These are phyloP conservation scores for Amylocarpus encephaloides DNA, from an alignment of 2,329 filamentous ascomycete species.

Conservation along the genomic window DNA sequence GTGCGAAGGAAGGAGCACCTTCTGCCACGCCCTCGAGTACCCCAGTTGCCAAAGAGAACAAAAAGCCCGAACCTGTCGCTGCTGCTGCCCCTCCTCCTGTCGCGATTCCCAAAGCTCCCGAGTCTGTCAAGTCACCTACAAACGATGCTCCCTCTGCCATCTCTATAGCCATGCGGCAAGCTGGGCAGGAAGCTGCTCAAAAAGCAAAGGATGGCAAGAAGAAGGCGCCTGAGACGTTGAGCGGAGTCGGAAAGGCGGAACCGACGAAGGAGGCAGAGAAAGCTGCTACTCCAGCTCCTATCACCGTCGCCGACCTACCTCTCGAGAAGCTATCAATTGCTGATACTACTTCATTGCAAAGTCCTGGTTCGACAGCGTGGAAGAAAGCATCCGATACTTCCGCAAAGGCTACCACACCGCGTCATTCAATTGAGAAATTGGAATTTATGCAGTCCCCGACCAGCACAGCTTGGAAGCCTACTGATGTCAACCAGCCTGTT, in stretches of 20 bases:
- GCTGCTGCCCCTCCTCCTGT: slow-evolving; percentile 9
- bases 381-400: slow-evolving; percentile 1
- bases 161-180: slow-evolving; percentile 43
- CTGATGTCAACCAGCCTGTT: slow-evolving; percentile 15
- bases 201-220: slow-evolving; percentile 56
- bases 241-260: slow-evolving; percentile 13
- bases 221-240: slow-evolving; percentile 17
- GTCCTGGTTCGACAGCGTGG: slow-evolving; percentile 28
- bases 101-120: slow-evolving; percentile 11
- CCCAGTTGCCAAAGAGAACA: slow-evolving; percentile 27
- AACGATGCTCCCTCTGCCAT: slow-evolving; percentile 25
- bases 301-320: slow-evolving; percentile 6
- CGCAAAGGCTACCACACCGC: neutral
- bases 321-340: slow-evolving; percentile 10
- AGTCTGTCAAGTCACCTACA: slow-evolving; percentile 11
- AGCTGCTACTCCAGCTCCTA: slow-evolving; percentile 11
- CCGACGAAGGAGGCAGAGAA: slow-evolving; percentile 10
- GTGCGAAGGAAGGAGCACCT: slow-evolving; percentile 26
- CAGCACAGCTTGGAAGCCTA: slow-evolving; percentile 28
- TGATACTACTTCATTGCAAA: slow-evolving; percentile 21
- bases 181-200: slow-evolving; percentile 59
- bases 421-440: slow-evolving; percentile 12
- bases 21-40: slow-evolving; percentile 26
- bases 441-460: slow-evolving; percentile 25
- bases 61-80: slow-evolving; percentile 26